Conservation (phyloP, 345 rosid genomes). For the Lumnitzera racemosa region DNA sequence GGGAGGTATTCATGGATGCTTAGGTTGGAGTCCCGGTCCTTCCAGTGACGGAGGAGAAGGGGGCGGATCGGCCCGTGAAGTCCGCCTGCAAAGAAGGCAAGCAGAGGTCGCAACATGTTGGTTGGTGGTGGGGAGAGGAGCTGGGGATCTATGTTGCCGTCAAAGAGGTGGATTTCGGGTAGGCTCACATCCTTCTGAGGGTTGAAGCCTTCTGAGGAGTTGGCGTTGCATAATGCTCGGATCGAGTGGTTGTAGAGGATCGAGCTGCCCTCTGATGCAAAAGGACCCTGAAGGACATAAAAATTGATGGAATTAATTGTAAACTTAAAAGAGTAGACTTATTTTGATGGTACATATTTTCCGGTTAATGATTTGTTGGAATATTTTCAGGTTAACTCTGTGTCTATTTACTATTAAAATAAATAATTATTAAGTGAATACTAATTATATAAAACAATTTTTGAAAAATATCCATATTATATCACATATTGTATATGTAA, state of each 20-base stretch:
- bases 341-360: neutral
- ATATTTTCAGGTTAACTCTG: too few species aligned
- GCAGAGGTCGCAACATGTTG: conserved; percentile 36
- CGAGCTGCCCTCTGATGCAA: conserved; percentile 43
- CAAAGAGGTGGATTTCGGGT: conserved; percentile 61
- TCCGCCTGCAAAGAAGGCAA: conserved; percentile 87
- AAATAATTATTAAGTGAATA: too few species aligned
- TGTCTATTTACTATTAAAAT: too few species aligned
- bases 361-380: too few species aligned
- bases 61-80: conserved; percentile 68
- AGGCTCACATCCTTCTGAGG: conserved; percentile 68
- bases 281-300: conserved; percentile 47
- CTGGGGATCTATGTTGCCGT: conserved; percentile 37
- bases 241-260: conserved; percentile 57
- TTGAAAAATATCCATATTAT: too few species aligned
- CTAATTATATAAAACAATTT: too few species aligned
- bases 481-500: too few species aligned
- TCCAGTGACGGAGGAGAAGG: conserved; percentile 63
- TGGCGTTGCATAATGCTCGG: conserved; percentile 87
- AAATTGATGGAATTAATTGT: too few species aligned
- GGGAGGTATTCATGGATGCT: conserved; percentile 67
- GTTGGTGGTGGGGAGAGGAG: conserved; percentile 35
- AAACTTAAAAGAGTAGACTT: neutral
- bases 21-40: conserved; percentile 50
- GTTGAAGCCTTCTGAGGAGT: conserved; percentile 83